phyloP scores from a whole-genome alignment of 2,329 filamentous ascomycete species.

The Cercospora sesami region DNA sequence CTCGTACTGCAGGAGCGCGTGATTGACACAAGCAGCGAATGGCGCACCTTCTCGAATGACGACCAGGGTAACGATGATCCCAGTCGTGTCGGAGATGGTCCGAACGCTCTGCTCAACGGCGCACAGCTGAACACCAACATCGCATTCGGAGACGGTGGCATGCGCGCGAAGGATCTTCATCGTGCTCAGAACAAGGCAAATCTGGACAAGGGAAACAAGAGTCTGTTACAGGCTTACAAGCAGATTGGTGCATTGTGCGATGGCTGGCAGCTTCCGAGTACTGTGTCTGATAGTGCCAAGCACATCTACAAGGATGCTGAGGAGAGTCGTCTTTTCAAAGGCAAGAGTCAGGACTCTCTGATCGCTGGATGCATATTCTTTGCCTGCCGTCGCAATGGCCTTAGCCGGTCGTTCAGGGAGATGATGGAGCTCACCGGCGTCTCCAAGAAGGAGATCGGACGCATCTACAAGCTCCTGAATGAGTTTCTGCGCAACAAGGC shows the following conservation, averaged over 20 bases:
- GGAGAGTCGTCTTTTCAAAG: slow-evolving; percentile 90
- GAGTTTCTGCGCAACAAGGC: slow-evolving; percentile 78
- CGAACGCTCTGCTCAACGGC: slow-evolving; percentile 85
- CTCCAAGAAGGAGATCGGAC: slow-evolving; percentile 93
- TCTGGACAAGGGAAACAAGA: slow-evolving; percentile 80
- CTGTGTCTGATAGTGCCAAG: slow-evolving; percentile 85
- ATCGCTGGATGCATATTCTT: slow-evolving; percentile 98
- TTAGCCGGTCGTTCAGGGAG: slow-evolving; percentile 88
- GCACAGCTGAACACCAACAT: slow-evolving; percentile 87
- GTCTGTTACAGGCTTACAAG: slow-evolving; percentile 77
- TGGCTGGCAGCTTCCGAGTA: slow-evolving; percentile 74
- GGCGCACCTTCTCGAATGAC: slow-evolving; percentile 98
- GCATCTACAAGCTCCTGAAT: slow-evolving; percentile 91
- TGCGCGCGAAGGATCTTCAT: slow-evolving; percentile 71
- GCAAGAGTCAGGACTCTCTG: slow-evolving; percentile 89
- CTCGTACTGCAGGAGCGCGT: slow-evolving; percentile 86
- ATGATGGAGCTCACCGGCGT: slow-evolving; percentile 92
- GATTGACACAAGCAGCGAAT: slow-evolving; percentile 94
- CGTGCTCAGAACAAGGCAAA: slow-evolving; percentile 80
- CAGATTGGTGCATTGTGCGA: slow-evolving; percentile 88
- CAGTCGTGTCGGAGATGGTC: slow-evolving; percentile 93
- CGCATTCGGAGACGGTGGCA: slow-evolving; percentile 73
- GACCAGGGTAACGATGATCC: slow-evolving; percentile 96
- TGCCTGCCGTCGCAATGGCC: slow-evolving; percentile 84
- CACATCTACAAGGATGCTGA: slow-evolving; percentile 94